phyloP scores from a whole-genome alignment of 768 basidiomycete genomes.

The Rhizopogon sp. region DNA sequence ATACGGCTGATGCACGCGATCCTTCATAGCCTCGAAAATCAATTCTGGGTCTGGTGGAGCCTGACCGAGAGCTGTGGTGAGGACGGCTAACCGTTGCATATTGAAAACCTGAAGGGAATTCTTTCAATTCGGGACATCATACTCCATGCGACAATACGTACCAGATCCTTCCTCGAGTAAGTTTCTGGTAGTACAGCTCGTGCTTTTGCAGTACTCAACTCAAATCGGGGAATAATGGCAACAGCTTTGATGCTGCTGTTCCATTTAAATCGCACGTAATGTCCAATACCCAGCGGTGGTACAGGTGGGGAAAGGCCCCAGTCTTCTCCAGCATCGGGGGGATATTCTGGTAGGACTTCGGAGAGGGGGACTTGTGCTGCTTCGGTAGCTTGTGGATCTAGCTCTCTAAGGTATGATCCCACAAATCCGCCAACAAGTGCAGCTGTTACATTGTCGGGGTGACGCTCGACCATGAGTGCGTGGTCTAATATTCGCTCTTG shows the following conservation, averaged over 20 bases:
- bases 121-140: neutral
- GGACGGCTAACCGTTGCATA: conserved; percentile 90
- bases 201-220: conserved; percentile 94
- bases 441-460: conserved; percentile 98
- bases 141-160: conserved; percentile 34
- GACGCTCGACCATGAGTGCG: conserved; percentile 97
- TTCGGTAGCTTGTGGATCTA: conserved; percentile 73
- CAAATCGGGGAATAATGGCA: conserved; percentile 92
- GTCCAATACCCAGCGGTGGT: conserved; percentile 88
- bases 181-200: conserved; percentile 78
- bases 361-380: conserved; percentile 90
- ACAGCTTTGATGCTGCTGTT: conserved; percentile 80
- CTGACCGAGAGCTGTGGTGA: conserved; percentile 89
- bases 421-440: conserved; percentile 96
- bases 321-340: conserved; percentile 82
- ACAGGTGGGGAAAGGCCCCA: conserved; percentile 89
- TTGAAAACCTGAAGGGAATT: conserved; percentile 82
- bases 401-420: conserved; percentile 89
- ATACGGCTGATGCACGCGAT: conserved; percentile 96
- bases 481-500: conserved; percentile 82
- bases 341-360: conserved; percentile 95
- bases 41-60: conserved; percentile 90
- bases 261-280: conserved; percentile 90
- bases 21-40: conserved; percentile 99
- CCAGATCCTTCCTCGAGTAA: conserved; percentile 90